Conservation (phyloP, 2,329 filamentous ascomycete genomes). For the Tympanopsis confertula region DNA sequence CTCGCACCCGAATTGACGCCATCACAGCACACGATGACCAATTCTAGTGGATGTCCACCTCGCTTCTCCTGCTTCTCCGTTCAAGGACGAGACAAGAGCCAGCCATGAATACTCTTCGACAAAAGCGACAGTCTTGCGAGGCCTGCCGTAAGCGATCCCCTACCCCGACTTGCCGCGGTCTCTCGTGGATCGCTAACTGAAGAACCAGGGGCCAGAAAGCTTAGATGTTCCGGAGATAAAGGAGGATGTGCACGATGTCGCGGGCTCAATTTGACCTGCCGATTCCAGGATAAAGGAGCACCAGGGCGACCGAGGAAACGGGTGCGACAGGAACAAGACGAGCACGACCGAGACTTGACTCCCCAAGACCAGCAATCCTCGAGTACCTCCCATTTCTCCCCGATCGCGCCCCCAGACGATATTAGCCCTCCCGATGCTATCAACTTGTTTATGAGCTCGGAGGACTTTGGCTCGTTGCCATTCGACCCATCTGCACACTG, state of each 20-base stretch:
- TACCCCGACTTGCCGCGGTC: background rate
- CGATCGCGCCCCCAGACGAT: too few species aligned
- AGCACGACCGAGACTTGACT: slow-evolving; percentile 1
- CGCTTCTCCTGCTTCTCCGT: too few species aligned
- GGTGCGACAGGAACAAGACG: slow-evolving; percentile 5
- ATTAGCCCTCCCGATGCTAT: too few species aligned
- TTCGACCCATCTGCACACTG: slow-evolving; percentile 8
- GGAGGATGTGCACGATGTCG: slow-evolving; percentile 13
- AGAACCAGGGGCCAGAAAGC: slow-evolving; percentile 12
- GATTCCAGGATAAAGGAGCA: slow-evolving; percentile 13
- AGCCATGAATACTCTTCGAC: slow-evolving; percentile 10
- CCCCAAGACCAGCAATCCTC: too few species aligned
- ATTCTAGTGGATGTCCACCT: too few species aligned
- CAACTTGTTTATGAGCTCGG: slow-evolving; percentile 4
- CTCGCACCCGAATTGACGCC: too few species aligned
- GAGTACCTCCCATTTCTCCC: too few species aligned
- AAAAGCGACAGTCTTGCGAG: slow-evolving; percentile 14
- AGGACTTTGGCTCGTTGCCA: slow-evolving; percentile 7
- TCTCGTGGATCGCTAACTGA: slow-evolving; percentile 3
- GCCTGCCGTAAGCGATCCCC: slow-evolving; percentile 10
- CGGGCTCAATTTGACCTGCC: slow-evolving; percentile 10
- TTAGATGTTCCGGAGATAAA: slow-evolving; percentile 14
- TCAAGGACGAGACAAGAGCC: too few species aligned
- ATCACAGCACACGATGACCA: too few species aligned
- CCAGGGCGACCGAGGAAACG: slow-evolving; percentile 14